Evolutionary conservation across 495 filamentous ascomycete species (phyloP), one percentile per base, ranked within the genome.

Genomic region (Articulospora tetracladia): DNA sequence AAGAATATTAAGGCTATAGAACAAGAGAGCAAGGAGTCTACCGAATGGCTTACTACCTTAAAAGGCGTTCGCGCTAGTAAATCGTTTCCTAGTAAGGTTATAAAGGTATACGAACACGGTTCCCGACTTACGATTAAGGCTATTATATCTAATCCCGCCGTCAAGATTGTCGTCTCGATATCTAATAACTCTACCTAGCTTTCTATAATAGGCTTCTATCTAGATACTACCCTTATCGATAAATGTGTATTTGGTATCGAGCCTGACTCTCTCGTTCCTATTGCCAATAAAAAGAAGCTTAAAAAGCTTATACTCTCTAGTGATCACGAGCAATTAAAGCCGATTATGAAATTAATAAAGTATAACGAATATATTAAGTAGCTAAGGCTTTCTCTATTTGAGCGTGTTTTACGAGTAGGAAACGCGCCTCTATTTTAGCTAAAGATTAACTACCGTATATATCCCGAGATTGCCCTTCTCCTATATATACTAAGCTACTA

Each of bases 401-500:
- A 58, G 46, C 55, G 41, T 7, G 19, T 25, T 7, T 24, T 26
- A 15, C 25, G 55, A 48, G 22, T 27, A n/a, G 17, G 39, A 22
- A 58, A 49, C 27, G 24, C 50, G 4, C 46, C 55, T 12, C 25
- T 58, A 2, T 22, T 58, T 36, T 23, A 44, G 20, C 55, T 58
- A 12, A 58, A 58, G 39, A 20, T 49, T 26, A 58, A 58, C 27
- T 58, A 58, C 25, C 47, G 55, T 17, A 58, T 58, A 44, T 24
- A 58, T 58, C 55, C 55, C 49, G 55, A 58, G 19, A 58, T 58
- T 30, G 55, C 55, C 4, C 12, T 26, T 15, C 55, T 58, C 13
- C 55, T 44, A 24, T 39, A 44, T 7, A 48, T 58, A 7, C 27
- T 58, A 12, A 44, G 13, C 7, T 58, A 58, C 27, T 39, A 50